Percentiles rank a stretch among this genome's conserved stretches.
Evolutionary conservation across 352 stramenopile species (phyloP).

Genomic region (Globisporangium middletonii): DNA sequence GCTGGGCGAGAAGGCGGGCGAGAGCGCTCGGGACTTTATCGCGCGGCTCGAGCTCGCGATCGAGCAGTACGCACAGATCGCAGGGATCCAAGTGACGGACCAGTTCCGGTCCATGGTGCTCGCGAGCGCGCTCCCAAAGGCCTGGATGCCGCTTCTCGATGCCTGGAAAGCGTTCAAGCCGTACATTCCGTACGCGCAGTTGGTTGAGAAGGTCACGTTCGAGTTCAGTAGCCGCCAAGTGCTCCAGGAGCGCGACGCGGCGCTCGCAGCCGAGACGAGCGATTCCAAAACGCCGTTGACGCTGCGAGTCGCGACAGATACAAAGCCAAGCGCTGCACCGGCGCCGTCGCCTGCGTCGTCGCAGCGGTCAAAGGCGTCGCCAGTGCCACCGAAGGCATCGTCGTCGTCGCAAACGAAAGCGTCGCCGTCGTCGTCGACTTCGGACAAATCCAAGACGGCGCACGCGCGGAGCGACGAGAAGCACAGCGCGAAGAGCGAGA

Average conservation of each 20-base stretch:
- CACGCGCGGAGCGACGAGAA: neutral
- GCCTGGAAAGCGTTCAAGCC: constrained; percentile 29
- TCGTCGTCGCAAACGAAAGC: neutral
- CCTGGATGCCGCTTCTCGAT: constrained; percentile 22
- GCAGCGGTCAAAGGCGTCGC: no score
- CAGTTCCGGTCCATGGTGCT: constrained; percentile 32
- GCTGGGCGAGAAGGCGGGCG: constrained; percentile 29
- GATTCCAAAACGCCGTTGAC: neutral
- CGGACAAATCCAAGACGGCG: neutral
- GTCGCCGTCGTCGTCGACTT: neutral
- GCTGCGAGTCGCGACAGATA: neutral
- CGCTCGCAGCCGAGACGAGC: neutral
- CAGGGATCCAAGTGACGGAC: constrained; percentile 33
- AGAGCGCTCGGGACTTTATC: constrained; percentile 31
- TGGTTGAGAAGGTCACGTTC: constrained; percentile 28
- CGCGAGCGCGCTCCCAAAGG: constrained; percentile 24
- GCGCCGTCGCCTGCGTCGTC: no score
- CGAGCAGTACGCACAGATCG: constrained; percentile 31
- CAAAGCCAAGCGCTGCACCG: neutral
- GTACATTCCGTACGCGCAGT: constrained; percentile 34
- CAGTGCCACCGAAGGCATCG: neutral
- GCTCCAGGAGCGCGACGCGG: constrained; percentile 16
- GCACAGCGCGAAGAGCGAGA: neutral
- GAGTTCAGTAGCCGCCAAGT: constrained; percentile 13
- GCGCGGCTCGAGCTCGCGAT: constrained; percentile 32